phyloP scores from a whole-genome alignment of 176 grass and related monocot genomes.

The Oryza coarctata region DNA sequence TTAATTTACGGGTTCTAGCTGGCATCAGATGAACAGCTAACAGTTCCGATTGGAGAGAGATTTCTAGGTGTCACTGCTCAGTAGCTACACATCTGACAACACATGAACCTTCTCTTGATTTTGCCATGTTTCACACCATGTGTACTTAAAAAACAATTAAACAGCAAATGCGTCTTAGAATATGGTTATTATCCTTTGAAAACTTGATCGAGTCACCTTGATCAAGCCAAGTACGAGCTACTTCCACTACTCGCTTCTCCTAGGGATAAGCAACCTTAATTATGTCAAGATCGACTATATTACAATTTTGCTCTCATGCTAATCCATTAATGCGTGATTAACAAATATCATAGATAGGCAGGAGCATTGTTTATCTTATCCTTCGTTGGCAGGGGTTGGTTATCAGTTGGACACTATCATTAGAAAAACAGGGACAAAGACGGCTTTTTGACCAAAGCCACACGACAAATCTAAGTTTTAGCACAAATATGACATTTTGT shows the following conservation, averaged over 20 bases:
- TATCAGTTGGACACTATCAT: conserved; percentile 35
- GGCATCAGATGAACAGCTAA: too few species aligned
- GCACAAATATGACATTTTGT: background rate
- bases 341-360: background rate
- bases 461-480: background rate
- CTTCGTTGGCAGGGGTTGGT: background rate
- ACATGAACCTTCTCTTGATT: too few species aligned
- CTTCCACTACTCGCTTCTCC: conserved; percentile 14
- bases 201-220: background rate
- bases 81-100: too few species aligned
- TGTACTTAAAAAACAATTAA: too few species aligned
- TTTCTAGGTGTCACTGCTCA: too few species aligned
- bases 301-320: conserved; percentile 29
- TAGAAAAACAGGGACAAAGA: background rate
- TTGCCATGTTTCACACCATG: background rate
- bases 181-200: background rate
- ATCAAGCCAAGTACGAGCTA: background rate
- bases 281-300: conserved; percentile 23
- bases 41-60: too few species aligned
- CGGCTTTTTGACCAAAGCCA: conserved; percentile 27
- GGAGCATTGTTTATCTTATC: conserved; percentile 46
- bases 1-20: too few species aligned
- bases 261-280: conserved; percentile 42
- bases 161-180: background rate
- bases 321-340: conserved; percentile 26